These are phyloP conservation scores for Trichomonas vaginalis DNA, from an alignment of 208 protist genomes.

Conservation along the genomic window DNA sequence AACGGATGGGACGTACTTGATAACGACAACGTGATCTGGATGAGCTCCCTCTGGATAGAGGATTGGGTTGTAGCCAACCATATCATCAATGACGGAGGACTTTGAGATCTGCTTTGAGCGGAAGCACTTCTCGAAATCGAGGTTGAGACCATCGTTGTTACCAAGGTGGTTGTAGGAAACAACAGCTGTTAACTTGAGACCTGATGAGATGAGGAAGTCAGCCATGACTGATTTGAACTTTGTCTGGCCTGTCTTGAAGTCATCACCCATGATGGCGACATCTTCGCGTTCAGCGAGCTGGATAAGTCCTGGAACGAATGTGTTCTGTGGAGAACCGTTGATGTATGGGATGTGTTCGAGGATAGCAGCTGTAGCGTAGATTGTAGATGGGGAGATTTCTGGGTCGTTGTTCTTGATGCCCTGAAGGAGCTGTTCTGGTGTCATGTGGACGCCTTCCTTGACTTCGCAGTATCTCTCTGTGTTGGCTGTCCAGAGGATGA, in stretches of 20 bases:
- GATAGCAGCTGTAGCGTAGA: slow-evolving; percentile 84
- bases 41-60: slow-evolving; percentile 60
- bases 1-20: slow-evolving; percentile 95
- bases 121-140: slow-evolving; percentile 40
- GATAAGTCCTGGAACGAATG: slow-evolving; percentile 66
- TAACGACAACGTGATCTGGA: slow-evolving; percentile 86
- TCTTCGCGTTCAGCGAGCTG: slow-evolving; percentile 24
- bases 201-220: slow-evolving; percentile 86
- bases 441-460: slow-evolving; percentile 72
- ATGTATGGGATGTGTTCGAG: slow-evolving; percentile 84
- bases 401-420: slow-evolving; percentile 49
- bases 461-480: slow-evolving; percentile 86
- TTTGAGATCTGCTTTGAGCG: slow-evolving; percentile 95
- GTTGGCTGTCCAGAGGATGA: slow-evolving; percentile 93
- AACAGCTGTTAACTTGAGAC: slow-evolving; percentile 68
- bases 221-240: slow-evolving; percentile 95
- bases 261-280: slow-evolving; percentile 82
- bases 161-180: slow-evolving; percentile 87
- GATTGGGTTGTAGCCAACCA: slow-evolving; percentile 80
- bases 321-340: slow-evolving; percentile 97
- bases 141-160: slow-evolving; percentile 97
- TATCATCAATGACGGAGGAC: slow-evolving; percentile 93
- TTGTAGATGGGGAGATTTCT: slow-evolving; percentile 75
- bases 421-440: slow-evolving; percentile 69
- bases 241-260: slow-evolving; percentile 99